phyloP scores from a whole-genome alignment of 352 stramenopile genomes.

The Thalassiosira hispida region DNA sequence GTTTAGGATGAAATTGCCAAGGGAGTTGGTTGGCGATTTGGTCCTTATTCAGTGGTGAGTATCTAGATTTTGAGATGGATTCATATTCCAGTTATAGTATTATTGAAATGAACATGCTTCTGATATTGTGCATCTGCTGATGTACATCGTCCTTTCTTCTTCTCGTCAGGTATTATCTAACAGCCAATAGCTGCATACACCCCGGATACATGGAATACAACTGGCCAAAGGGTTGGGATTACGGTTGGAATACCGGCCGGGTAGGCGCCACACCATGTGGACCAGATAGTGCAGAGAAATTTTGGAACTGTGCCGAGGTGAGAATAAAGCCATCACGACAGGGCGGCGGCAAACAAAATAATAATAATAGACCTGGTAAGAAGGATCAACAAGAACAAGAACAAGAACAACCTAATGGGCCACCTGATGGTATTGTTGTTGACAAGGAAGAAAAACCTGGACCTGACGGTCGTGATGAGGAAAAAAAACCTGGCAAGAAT shows the following conservation, averaged over 20 bases:
- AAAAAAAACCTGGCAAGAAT: too few species aligned
- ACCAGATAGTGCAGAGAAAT: constrained; percentile 48
- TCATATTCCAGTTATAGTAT: background rate
- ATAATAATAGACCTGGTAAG: too few species aligned
- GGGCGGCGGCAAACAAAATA: too few species aligned
- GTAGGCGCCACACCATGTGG: constrained; percentile 16
- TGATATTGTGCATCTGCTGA: background rate
- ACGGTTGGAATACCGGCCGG: background rate
- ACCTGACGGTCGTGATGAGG: too few species aligned
- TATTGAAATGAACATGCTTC: background rate
- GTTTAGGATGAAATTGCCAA: constrained; percentile 50
- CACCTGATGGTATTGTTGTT: too few species aligned
- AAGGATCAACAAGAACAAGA: too few species aligned
- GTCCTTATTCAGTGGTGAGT: constrained; percentile 60
- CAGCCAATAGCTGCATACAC: constrained; percentile 56
- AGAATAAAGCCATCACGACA: constrained; percentile 27
- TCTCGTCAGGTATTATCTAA: constrained; percentile 53
- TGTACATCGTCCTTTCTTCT: background rate
- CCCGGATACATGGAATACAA: constrained; percentile 46
- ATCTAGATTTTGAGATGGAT: background rate
- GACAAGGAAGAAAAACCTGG: too few species aligned
- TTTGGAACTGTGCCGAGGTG: constrained; percentile 57
- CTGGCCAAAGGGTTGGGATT: constrained; percentile 41
- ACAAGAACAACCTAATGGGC: too few species aligned
- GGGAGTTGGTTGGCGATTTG: constrained; percentile 40